These are phyloP conservation scores for Polytolypa hystricis DNA, from an alignment of 2,329 filamentous ascomycete species.

Conservation along the genomic window DNA sequence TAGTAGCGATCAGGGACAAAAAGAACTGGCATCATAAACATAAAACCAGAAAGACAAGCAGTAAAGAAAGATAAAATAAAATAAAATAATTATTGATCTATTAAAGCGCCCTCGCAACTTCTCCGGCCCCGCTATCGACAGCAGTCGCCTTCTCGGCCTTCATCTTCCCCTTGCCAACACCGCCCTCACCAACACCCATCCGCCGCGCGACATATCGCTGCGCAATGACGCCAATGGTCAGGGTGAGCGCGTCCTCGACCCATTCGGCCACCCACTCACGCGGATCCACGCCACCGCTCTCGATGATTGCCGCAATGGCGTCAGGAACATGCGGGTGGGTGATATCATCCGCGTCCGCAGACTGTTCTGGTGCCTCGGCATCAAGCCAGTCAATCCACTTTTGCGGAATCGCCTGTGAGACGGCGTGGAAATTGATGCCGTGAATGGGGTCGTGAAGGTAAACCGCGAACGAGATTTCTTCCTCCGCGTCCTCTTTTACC, in stretches of 20 bases:
- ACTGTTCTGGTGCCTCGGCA: conserved; percentile 41
- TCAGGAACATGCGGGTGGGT: conserved; percentile 45
- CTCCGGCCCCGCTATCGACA: conserved; percentile 48
- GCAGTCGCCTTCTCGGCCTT: conserved; percentile 42
- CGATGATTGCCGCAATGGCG: conserved; percentile 77
- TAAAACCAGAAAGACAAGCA: conserved; percentile 1
- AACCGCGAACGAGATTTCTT: conserved; percentile 64
- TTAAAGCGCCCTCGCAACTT: conserved; percentile 46
- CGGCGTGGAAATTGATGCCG: conserved; percentile 70
- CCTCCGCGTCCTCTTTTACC: conserved; percentile 30
- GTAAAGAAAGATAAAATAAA: too few relatives aligned
- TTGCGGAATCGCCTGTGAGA: conserved; percentile 73
- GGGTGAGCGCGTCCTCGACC: conserved; percentile 74
- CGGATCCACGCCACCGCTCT: conserved; percentile 66
- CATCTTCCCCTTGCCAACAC: conserved; percentile 45
- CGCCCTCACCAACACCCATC: conserved; percentile 91
- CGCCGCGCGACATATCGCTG: conserved; percentile 88
- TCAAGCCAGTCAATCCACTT: conserved; percentile 92
- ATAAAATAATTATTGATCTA: too few relatives aligned
- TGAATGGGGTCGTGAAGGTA: conserved; percentile 81
- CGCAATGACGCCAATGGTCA: conserved; percentile 75
- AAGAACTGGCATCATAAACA: conserved; percentile 5
- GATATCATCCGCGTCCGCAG: conserved; percentile 29
- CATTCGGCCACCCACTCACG: conserved; percentile 96
- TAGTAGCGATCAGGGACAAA: too few relatives aligned